Evolutionary conservation across 257 asterid species (phyloP), one percentile per base, ranked within the genome.

Genomic region (Scutellaria barbata): DNA sequence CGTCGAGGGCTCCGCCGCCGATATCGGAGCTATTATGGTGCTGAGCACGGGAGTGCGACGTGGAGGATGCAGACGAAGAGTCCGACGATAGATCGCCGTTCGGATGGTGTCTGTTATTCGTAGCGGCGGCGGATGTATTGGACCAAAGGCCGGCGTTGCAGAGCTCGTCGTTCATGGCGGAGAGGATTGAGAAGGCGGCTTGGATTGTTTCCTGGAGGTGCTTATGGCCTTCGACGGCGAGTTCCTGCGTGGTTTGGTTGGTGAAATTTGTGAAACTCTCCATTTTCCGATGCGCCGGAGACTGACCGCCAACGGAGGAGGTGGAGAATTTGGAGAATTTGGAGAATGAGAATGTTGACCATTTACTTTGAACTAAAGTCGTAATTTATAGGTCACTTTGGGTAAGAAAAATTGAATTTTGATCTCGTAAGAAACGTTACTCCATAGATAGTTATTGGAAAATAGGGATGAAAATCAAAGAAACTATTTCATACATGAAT

Each of bases 1-100:
- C 95, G 22, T 92, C 96, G 37, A 92, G 98, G 12, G 96, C 96
- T 8, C 98, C 96, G 25, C 96, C 96, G 5, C 92, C 98, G 12
- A 83, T 77, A 8, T 89, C 95, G 12, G 74, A 80, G 82, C 80
- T 77, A 8, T 82, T 71, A 4, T 79, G 81, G 47, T 79, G 81
- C 18, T 77, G 78, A 14, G 75, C 66, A 59, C 79, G 86, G 41
- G 86, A 63, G 14, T 82, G 81, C 43, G 88, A 75, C 35, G 87
- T 83, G 25, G 89, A 80, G n/a, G 86, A 79, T 0, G 81, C 75
- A 3, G 87, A 83, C 5, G 92, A 83, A 1, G 95, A 81, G 63
- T 83, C 96, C 39, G 94, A 83, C 35, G 71, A 72, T 13, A 79
- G 73, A 64, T 92, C 96, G 63, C 82, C 90, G 81, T 86, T 91